These are phyloP conservation scores for Vanrija sp. DNA, from an alignment of 1,284 basidiomycete genomes.

Conservation along the genomic window DNA sequence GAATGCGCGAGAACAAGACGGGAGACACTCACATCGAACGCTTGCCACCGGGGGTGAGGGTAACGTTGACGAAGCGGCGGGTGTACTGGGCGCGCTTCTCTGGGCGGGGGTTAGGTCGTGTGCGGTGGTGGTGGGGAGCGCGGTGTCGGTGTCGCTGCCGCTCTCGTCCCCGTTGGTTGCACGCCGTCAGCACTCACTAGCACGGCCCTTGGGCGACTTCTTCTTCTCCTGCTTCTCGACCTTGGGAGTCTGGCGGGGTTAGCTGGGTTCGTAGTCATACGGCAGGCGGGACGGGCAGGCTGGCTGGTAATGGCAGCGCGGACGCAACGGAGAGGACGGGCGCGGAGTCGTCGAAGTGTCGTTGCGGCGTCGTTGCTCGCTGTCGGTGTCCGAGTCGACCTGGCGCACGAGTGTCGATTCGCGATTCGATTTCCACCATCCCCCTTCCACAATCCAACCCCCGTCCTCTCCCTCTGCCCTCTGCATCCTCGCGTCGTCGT, in stretches of 20 bases:
- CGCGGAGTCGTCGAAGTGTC: neutral
- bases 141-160: neutral
- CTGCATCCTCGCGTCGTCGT: neutral
- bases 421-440: too few species aligned
- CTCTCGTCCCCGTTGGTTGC: neutral
- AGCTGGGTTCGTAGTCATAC: neutral
- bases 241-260: slow-evolving; percentile 64
- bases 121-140: neutral
- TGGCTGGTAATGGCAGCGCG: too few species aligned
- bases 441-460: neutral
- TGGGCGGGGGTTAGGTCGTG: slow-evolving; percentile 14
- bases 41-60: slow-evolving; percentile 84
- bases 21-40: slow-evolving; percentile 78
- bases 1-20: neutral
- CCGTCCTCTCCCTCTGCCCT: slow-evolving; percentile 2
- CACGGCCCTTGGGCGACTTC: slow-evolving; percentile 91
- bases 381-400: too few species aligned
- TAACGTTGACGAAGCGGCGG: slow-evolving; percentile 74
- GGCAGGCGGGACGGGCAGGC: too few species aligned
- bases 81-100: slow-evolving; percentile 86
- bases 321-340: neutral
- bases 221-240: slow-evolving; percentile 98
- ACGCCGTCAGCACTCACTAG: slow-evolving; percentile 55
- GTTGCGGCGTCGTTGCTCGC: too few species aligned
- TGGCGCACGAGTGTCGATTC: too few species aligned